These are phyloP conservation scores for Candida michaelii DNA, from an alignment of 805 yeast species.

Conservation along the genomic window DNA sequence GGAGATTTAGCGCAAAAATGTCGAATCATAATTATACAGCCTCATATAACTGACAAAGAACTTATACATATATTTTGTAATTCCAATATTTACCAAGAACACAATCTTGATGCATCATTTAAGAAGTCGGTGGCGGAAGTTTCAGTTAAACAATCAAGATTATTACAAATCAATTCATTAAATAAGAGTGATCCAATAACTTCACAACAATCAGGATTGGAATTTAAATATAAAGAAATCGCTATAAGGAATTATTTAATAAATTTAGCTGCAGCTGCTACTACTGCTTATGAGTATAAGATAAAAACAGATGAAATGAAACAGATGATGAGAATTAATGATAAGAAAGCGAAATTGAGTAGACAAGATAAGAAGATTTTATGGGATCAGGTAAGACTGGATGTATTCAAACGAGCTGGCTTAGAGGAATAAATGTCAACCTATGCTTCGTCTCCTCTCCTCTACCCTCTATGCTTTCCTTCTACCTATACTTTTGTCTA, in stretches of 20 bases:
- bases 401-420: constrained; percentile 50
- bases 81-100: constrained; percentile 49
- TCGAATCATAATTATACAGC: constrained; percentile 39
- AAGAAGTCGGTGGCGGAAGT: constrained; percentile 49
- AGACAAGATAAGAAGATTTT: constrained; percentile 43
- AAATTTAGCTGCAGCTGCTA: constrained; percentile 55
- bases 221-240: constrained; percentile 41
- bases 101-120: constrained; percentile 44
- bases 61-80: constrained; percentile 40
- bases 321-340: constrained; percentile 22
- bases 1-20: constrained; percentile 44
- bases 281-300: constrained; percentile 52
- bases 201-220: constrained; percentile 28
- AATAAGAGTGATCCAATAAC: constrained; percentile 26
- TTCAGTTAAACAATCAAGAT: constrained; percentile 47
- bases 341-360: constrained; percentile 31
- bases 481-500: too few species aligned
- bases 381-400: constrained; percentile 52
- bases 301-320: constrained; percentile 36
- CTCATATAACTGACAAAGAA: constrained; percentile 43
- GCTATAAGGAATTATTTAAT: constrained; percentile 51
- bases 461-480: too few species aligned
- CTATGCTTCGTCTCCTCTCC: too few species aligned
- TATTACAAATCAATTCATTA: constrained; percentile 37
- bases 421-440: constrained; percentile 21